phyloP scores from a whole-genome alignment of 148 eudicot species.

The Dianthus caryophyllus region DNA sequence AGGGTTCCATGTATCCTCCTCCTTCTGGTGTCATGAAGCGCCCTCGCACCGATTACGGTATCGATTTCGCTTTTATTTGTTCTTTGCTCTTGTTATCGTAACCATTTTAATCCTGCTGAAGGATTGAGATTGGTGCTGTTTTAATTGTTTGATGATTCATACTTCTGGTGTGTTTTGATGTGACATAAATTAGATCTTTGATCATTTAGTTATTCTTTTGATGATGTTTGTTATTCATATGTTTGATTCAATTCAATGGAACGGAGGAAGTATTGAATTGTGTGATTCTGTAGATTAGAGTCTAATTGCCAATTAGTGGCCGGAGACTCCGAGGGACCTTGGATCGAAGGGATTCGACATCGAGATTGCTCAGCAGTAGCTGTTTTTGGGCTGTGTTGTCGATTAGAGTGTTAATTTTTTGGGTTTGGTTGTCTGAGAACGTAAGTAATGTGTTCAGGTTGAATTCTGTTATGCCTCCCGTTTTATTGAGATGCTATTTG shows the following conservation, averaged over 20 bases:
- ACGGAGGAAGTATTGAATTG: neutral
- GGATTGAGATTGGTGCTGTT: neutral
- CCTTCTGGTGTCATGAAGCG: conserved; percentile 20
- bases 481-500: neutral
- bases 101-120: neutral
- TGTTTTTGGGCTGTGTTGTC: neutral
- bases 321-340: neutral
- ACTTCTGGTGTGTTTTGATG: neutral
- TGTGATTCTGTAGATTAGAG: neutral
- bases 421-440: neutral
- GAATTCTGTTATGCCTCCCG: neutral
- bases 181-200: neutral
- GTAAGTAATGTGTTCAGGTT: neutral
- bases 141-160: neutral
- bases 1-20: conserved; percentile 18
- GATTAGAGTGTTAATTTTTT: neutral
- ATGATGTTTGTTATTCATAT: neutral
- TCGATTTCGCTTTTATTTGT: neutral
- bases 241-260: too few species aligned
- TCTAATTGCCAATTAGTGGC: neutral
- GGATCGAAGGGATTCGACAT: neutral
- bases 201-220: neutral
- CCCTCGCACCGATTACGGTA: conserved; percentile 26
- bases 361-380: neutral
- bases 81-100: neutral